Evolutionary conservation across 2,329 filamentous ascomycete genomes (phyloP), one percentile per base, ranked within the genome.

Genomic region (Uncinocarpus reesii): DNA sequence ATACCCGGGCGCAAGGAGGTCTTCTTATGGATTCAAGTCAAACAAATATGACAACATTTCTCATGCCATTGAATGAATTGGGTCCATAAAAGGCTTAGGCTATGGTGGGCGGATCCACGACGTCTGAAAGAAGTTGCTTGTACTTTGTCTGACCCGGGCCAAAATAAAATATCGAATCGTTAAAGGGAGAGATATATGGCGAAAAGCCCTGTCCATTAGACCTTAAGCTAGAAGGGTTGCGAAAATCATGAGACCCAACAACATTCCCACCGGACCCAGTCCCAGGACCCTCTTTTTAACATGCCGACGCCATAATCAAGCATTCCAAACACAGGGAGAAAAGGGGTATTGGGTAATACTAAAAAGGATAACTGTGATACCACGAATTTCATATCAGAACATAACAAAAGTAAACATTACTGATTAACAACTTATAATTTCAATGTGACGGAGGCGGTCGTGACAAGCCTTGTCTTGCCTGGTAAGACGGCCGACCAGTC

Each of bases 381-480:
- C 4, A 26, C 18, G 20, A 41, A 40, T 31, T 34, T 41, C 35
- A 34, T 41, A 47, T 41, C 36, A 31, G n/a, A 31, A 47, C 45
- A 41, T 41, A 8, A 41, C 24, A 26, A 16, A 6, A 28, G 18
- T 10, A 16, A 6, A 11, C 15, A 10, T 15, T 36, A 3, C 18
- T 18, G 6, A n/a, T 21, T 15, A 28, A 7, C 8, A 10, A 18
- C 7, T 16, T 7, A 36, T 26, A 20, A 21, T 13, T 28, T 42
- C 40, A 52, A 32, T 49, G 50, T 26, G 52, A 51, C 32, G 59
- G 50, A 41, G 60, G 56, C 44, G 61, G 62, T 57, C 65, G 63
- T 57, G 62, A 63, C 40, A 70, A 61, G 43, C 68, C 68, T 66
- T 71, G 68, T 55, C 65, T 62, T 56, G 66, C 69, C 68, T 71